Evolutionary conservation across 225 moss, liverwort and hornwort species (phyloP), one percentile per base, ranked within the genome.

Genomic region (Bryoerythrophyllum caledonicum): DNA sequence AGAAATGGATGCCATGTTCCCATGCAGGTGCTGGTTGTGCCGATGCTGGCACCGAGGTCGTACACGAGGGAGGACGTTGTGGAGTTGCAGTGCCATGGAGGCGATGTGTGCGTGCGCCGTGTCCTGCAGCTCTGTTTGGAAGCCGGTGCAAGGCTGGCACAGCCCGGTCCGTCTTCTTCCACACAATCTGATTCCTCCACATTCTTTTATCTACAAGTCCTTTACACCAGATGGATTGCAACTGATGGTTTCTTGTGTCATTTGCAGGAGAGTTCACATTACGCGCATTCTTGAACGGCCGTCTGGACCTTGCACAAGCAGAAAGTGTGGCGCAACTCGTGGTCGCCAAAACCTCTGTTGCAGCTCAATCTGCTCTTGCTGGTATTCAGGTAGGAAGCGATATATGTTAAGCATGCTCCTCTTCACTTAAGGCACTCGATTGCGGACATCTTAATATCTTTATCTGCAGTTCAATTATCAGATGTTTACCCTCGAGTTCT

Each of bases 1-100:
- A 32, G 13, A 23, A 68, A 11, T 4, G n/a, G 15, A 10, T 61
- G 7, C 1, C 21, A 16, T 78, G 55, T 37, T 71, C 11, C 24
- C 66, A 19, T 82, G 67, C 68, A 93, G 94, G 91, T 93, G 51
- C 81, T 97, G 82, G 89, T 94, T 49, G 84, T 97, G 72, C 93
- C 94, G 27, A 97, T 97, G 94, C 75, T 97, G 76, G 90, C 97
- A 74, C 97, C 97, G 46, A 89, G 94, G 65, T 97, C 97, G 13
- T 97, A 94, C 78, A 97, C 97, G 32, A 89, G 89, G 79, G 94
- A 97, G 82, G 97, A 97, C 72, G 94, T 94, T 60, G 94, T 97
- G 77, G 97, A 97, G 84, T 74, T 97, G 66, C 97, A 97, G 64
- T 97, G 94, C 84, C 97, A 97, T 73, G 97, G 97, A 54, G 97